phyloP scores from a whole-genome alignment of 2,329 filamentous ascomycete species.

The Aureobasidium sp. region DNA sequence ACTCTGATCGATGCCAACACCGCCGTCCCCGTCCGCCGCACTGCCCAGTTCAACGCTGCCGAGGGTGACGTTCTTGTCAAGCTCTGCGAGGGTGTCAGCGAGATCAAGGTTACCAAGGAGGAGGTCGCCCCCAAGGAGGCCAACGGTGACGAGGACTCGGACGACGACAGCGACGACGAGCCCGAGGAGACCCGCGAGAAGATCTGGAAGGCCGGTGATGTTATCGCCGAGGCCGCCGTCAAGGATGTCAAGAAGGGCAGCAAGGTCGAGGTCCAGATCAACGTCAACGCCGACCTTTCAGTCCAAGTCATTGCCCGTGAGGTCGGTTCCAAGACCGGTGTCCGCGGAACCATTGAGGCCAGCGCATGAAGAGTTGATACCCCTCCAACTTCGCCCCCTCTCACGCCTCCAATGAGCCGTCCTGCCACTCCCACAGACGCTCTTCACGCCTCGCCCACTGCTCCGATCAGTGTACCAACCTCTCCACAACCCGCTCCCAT shows the following conservation, averaged over 20 bases:
- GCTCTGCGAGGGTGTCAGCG: constrained; percentile 76
- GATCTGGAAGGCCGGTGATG: constrained; percentile 78
- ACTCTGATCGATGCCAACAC: constrained; percentile 80
- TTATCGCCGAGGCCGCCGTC: constrained; percentile 78
- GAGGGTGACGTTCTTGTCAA: constrained; percentile 82
- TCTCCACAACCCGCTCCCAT: not conserved
- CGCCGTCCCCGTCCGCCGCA: constrained; percentile 78
- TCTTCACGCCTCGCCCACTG: not conserved
- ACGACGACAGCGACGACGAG: constrained; percentile 58
- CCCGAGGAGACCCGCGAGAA: constrained; percentile 82
- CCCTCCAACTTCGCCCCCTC: not conserved
- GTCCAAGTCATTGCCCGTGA: constrained; percentile 76
- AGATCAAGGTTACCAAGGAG: constrained; percentile 89
- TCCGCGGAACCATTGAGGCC: constrained; percentile 52
- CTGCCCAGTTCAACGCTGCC: constrained; percentile 66
- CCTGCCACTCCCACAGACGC: not conserved
- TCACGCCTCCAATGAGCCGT: not conserved
- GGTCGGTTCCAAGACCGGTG: constrained; percentile 77
- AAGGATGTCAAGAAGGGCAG: constrained; percentile 75
- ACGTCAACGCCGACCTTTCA: constrained; percentile 69
- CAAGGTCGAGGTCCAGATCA: constrained; percentile 91
- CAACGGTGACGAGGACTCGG: constrained; percentile 51
- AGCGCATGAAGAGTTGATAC: constrained; percentile 9
- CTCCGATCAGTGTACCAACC: not conserved
- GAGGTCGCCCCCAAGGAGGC: constrained; percentile 64